A percentile compares a stretch with the other conserved stretches of the same genome.
phyloP scores from a whole-genome alignment of 2,329 filamentous ascomycete genomes.

The Colletotrichum melonis region DNA sequence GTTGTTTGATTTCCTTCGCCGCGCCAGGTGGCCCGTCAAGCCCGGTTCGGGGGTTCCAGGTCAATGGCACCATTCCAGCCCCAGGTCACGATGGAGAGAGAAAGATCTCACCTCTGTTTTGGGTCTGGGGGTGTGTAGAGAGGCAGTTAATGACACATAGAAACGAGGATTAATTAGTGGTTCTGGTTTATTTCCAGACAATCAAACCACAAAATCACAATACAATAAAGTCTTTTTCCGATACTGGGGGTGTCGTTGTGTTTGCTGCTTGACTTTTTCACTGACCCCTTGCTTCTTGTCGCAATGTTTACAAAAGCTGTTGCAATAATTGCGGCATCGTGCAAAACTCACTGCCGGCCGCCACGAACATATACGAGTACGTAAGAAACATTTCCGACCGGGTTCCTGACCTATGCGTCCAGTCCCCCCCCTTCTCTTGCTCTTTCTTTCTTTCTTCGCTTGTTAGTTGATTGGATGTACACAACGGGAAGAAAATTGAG shows the following conservation, averaged over 20 bases:
- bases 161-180: background rate
- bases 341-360: background rate
- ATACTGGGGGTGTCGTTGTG: background rate
- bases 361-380: background rate
- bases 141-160: background rate
- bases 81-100: constrained; percentile 23
- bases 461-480: background rate
- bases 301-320: background rate
- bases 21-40: background rate
- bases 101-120: background rate
- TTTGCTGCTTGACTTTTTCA: background rate
- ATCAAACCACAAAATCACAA: background rate
- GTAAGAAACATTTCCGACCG: background rate
- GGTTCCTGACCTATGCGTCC: too few species aligned
- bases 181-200: too few species aligned
- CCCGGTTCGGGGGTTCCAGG: constrained; percentile 9
- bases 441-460: too few species aligned
- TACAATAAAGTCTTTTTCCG: background rate
- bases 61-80: constrained; percentile 28
- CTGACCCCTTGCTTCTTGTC: constrained; percentile 5
- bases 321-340: constrained; percentile 27
- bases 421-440: too few species aligned
- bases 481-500: background rate
- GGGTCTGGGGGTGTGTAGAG: background rate
- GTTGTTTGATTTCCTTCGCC: constrained; percentile 7